A percentile compares a stretch with the other conserved stretches of the same genome.
Conservation (phyloP, 2,329 filamentous ascomycete genomes). For the Herpotrichia juniperi region DNA sequence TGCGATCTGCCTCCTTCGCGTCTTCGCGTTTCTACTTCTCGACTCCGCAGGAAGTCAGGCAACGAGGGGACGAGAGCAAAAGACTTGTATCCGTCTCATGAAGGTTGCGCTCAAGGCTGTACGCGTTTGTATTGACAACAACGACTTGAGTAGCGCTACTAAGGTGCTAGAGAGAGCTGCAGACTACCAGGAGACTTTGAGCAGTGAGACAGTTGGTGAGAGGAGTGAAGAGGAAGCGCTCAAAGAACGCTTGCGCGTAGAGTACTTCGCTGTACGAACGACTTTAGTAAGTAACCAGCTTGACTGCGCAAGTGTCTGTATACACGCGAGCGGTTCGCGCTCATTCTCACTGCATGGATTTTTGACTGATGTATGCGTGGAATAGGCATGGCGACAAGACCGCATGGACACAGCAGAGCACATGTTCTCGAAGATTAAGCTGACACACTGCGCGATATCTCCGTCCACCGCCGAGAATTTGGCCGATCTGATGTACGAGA, state of each 20-base stretch:
- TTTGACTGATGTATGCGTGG: slow-evolving; percentile 10
- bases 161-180: slow-evolving; percentile 69
- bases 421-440: slow-evolving; percentile 69
- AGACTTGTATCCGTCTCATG: slow-evolving; percentile 61
- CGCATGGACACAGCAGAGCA: slow-evolving; percentile 79
- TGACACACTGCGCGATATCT: slow-evolving; percentile 50
- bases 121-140: slow-evolving; percentile 65
- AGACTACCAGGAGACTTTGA: slow-evolving; percentile 49
- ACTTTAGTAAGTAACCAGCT: slow-evolving; percentile 67
- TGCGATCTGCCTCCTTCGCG: slow-evolving; percentile 47
- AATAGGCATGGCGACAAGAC: slow-evolving; percentile 74
- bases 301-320: too few species aligned
- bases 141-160: slow-evolving; percentile 63
- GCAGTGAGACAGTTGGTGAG: slow-evolving; percentile 21
- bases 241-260: slow-evolving; percentile 55
- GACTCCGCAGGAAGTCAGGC: slow-evolving; percentile 49
- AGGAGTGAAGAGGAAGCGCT: slow-evolving; percentile 30
- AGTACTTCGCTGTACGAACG: slow-evolving; percentile 71
- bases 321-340: too few species aligned
- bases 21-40: slow-evolving; percentile 72
- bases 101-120: slow-evolving; percentile 71
- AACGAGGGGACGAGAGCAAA: slow-evolving; percentile 24
- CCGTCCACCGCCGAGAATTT: slow-evolving; percentile 63
- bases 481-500: slow-evolving; percentile 72
- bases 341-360: too few species aligned